Evolutionary conservation across 2,329 filamentous ascomycete species (phyloP), one percentile per base, ranked within the genome.

Genomic region (Aspergillus pseudoterreus): DNA sequence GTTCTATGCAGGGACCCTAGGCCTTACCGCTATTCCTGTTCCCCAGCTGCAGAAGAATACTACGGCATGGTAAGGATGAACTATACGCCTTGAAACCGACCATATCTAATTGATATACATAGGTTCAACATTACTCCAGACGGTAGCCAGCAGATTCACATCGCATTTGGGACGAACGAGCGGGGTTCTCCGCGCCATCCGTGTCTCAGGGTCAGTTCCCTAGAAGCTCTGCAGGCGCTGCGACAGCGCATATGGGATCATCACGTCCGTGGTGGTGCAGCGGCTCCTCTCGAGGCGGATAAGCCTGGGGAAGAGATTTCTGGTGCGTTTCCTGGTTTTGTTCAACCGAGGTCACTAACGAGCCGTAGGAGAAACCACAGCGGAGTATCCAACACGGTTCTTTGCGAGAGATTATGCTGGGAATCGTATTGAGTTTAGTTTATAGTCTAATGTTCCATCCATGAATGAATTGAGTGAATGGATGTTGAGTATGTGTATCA

Each of bases 331-430:
- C 8, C n/a, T 43, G 17, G 38, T 30, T 6, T 6, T 48, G 17
- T 10, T 33, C 33, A 8, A 10, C 4, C 30, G 45, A 19, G 19
- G 33, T 52, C 58, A 54, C 46, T 67, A 57, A 10, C 63, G 35
- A 15, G 12, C 3, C 27, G n/a, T 45, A 78, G 77, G 81, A 2
- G 67, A 72, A 0, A 71, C 81, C 59, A 82, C 81, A 0, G 76
- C 78, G 1, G 83, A 85, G 63, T 85, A 83, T 59, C 82, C 83
- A 0, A 72, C 69, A 33, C 72, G 83, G 12, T 86, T 86, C 64
- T 86, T 86, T 64, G 82, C 81, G 1, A 75, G 80, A 51, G 79
- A 82, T 56, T 82, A 74, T 66, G 78, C 78, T 1, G 79, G 80
- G 2, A 82, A 82, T 57, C 63, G 75, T 48, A 61, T 82, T 32